Conservation (phyloP, 2,329 filamentous ascomycete genomes). For the Camptophora hylomeconis region DNA sequence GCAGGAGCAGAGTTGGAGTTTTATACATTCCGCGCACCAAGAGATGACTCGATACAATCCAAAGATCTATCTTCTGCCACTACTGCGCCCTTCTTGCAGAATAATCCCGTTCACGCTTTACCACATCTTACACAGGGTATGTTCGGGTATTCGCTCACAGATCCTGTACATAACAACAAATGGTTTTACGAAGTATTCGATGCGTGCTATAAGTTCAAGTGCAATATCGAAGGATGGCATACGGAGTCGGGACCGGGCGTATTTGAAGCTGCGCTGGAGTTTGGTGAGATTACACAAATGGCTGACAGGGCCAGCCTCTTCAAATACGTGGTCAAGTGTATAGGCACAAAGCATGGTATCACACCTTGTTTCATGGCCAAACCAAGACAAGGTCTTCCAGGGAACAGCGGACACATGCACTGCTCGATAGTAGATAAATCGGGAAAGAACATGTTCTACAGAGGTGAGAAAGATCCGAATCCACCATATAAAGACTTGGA, state of each 20-base stretch:
- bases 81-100: conserved; percentile 59
- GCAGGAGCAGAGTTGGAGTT: conserved; percentile 93
- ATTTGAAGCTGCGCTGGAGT: conserved; percentile 86
- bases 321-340: conserved; percentile 87
- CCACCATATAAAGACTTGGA: conserved; percentile 63
- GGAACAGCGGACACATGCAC: conserved; percentile 94
- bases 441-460: conserved; percentile 74
- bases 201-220: conserved; percentile 62
- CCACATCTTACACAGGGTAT: conserved; percentile 80
- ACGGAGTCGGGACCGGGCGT: conserved; percentile 89
- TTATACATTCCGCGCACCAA: conserved; percentile 71
- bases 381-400: conserved; percentile 76
- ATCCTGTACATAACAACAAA: conserved; percentile 78
- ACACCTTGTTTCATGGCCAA: conserved; percentile 99
- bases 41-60: conserved; percentile 27
- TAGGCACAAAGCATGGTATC: conserved; percentile 76
- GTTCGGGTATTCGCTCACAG: conserved; percentile 86
- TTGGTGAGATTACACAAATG: conserved; percentile 76
- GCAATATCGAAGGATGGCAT: conserved; percentile 86
- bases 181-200: conserved; percentile 86
- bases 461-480: conserved; percentile 57
- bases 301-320: conserved; percentile 85
- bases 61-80: conserved; percentile 50
- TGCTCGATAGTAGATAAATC: conserved; percentile 68
- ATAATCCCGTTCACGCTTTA: conserved; percentile 60